Evolutionary conservation across 2,329 filamentous ascomycete species (phyloP), one percentile per base, ranked within the genome.

Genomic region (Tricladium varicosporioides): DNA sequence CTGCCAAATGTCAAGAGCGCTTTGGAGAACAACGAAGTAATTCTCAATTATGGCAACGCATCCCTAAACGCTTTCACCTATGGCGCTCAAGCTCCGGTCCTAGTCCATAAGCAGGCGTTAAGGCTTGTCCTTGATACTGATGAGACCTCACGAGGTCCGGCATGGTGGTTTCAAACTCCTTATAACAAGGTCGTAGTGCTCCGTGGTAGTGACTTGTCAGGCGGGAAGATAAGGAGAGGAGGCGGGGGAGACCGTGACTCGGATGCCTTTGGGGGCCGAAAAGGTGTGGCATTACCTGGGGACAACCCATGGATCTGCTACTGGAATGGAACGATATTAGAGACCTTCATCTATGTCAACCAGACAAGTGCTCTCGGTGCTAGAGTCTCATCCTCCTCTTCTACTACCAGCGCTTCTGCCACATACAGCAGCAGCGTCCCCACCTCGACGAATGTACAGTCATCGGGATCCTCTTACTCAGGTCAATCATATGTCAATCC

Each of bases 291-390:
- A 10, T 68, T 74, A 55, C 75, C 78, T n/a, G 82, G 82, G 8
- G 82, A 87, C 36, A 78, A 77, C 57, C 84, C 85, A 2, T 89
- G 85, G 85, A 86, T 84, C 65, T 89, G 86, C 70, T 82, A 81
- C 68, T 89, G 85, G 84, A 89, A 89, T 67, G 74, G 76, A 13
- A 89, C 86, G 0, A 76, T 84, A 53, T 76, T 88, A 50, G 86
- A 89, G 69, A 81, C 82, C 40, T 88, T 87, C 70, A 78, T 89
- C 48, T 89, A 87, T 65, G 75, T 83, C 53, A 78, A 82, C 53
- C 60, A 66, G 15, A 67, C 63, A 5, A 69, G 62, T 36, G 58
- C 55, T 42, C 55, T 67, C 74, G 81, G 57, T 10, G 53, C 51
- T 18, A 49, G 53, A 36, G 10, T 18, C 15, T 42, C 50, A n/a